A percentile compares a stretch with the other conserved stretches of the same genome.
Conservation (phyloP, 83 land plant genomes). For the Thuja plicata region DNA sequence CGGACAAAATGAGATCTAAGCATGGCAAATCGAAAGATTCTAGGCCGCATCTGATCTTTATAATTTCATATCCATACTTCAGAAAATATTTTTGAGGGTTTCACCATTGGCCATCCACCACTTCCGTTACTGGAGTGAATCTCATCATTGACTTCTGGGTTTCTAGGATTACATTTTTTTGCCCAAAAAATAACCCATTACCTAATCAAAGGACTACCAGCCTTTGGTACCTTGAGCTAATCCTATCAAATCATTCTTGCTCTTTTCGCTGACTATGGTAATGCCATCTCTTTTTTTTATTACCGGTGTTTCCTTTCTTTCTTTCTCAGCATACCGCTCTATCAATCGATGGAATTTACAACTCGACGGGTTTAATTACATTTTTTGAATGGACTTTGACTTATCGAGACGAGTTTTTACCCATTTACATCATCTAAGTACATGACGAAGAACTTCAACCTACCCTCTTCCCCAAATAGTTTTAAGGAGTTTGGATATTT, state of each 20-base stretch:
- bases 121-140: background rate
- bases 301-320: background rate
- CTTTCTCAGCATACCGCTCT: background rate
- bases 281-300: background rate
- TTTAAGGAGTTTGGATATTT: background rate
- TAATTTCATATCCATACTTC: background rate
- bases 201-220: background rate
- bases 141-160: background rate
- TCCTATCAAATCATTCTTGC: background rate
- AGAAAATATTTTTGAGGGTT: background rate
- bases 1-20: background rate
- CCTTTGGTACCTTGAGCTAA: background rate
- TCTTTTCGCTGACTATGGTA: background rate
- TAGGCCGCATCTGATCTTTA: background rate
- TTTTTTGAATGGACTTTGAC: background rate
- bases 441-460: background rate
- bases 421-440: background rate
- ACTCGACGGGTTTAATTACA: background rate
- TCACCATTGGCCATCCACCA: background rate
- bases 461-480: too few species aligned
- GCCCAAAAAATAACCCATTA: background rate
- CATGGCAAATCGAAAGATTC: background rate
- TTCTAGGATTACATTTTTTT: background rate
- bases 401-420: background rate
- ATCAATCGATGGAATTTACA: background rate